phyloP scores from a whole-genome alignment of 2,329 filamentous ascomycete genomes.

The Penicillium frequentans region DNA sequence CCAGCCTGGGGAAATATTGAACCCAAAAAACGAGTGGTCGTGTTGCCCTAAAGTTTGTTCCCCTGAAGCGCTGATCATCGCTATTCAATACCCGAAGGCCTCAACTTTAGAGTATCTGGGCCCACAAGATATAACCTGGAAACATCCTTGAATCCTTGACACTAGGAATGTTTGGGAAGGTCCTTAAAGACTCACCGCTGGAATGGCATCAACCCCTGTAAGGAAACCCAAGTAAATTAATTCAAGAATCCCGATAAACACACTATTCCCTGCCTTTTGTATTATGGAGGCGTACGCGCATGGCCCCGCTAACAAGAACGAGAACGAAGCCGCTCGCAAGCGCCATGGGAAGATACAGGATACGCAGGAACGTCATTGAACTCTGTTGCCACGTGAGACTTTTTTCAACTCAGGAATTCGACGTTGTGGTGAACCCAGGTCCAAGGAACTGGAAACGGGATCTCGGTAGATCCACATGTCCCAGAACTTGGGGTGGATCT shows the following conservation, averaged over 20 bases:
- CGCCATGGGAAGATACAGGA: not conserved
- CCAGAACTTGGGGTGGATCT: constrained; percentile 18
- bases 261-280: not conserved
- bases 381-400: constrained; percentile 18
- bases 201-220: not conserved
- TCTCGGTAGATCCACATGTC: constrained; percentile 26
- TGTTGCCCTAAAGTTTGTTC: constrained; percentile 1
- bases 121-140: not conserved
- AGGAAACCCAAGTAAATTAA: not conserved
- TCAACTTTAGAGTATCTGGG: not conserved
- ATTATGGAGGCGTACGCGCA: not conserved
- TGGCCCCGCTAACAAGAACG: not conserved
- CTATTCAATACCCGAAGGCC: not conserved
- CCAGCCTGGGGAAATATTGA: not conserved
- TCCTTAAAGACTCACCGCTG: not conserved
- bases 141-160: not conserved
- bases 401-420: constrained; percentile 12
- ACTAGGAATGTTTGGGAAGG: not conserved
- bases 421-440: constrained; percentile 11
- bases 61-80: constrained; percentile 7
- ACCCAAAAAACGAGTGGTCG: constrained; percentile 8
- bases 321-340: too few species aligned
- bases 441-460: constrained; percentile 22
- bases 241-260: not conserved
- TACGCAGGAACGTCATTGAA: constrained; percentile 7